These are phyloP conservation scores for Phytophthora pistaciae DNA, from an alignment of 352 stramenopile genomes.

Conservation along the genomic window DNA sequence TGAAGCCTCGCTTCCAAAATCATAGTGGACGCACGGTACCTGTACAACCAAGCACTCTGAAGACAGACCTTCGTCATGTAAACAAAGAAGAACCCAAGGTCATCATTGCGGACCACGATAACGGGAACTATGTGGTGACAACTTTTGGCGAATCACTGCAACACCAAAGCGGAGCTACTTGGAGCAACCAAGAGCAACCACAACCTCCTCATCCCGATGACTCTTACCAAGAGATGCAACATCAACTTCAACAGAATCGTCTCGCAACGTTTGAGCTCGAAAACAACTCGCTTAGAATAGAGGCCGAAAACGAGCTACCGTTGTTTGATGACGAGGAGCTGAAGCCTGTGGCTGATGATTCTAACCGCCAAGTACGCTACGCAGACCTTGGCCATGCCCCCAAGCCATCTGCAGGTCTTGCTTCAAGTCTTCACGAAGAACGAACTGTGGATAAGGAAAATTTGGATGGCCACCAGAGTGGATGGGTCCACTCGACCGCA, in stretches of 20 bases:
- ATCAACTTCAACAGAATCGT: background rate
- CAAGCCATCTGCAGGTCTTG: background rate
- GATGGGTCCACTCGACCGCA: background rate
- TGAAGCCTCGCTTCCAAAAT: background rate
- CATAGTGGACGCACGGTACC: background rate
- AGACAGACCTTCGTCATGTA: background rate
- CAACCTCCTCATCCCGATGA: background rate
- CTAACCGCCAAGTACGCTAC: background rate
- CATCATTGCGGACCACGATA: too few species aligned
- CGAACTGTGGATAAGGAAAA: background rate
- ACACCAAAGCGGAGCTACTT: background rate
- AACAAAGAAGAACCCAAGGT: background rate
- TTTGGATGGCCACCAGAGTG: background rate
- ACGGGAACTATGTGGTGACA: too few species aligned
- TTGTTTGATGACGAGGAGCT: conserved; percentile 27
- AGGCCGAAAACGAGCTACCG: conserved; percentile 15
- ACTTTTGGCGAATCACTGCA: background rate
- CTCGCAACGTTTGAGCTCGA: background rate
- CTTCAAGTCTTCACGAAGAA: background rate
- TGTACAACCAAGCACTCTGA: background rate
- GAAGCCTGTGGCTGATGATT: background rate
- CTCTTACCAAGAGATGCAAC: background rate
- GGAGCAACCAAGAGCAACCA: background rate
- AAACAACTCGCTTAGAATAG: background rate
- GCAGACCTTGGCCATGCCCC: background rate